phyloP scores from a whole-genome alignment of 179 eudicot species.

The Nepenthes alata region DNA sequence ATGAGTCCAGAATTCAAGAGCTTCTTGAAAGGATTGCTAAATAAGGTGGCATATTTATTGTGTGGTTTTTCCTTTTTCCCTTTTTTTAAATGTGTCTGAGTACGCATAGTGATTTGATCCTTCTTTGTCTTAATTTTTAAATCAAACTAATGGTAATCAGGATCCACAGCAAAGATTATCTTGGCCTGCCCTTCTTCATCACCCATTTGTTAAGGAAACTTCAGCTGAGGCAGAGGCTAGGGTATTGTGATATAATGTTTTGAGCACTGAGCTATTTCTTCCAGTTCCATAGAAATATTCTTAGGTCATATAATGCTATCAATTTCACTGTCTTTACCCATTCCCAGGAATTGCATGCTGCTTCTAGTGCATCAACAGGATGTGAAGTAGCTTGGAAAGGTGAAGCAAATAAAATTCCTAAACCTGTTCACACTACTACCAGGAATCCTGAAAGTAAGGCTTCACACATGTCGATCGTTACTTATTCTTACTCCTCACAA shows the following conservation, averaged over 20 bases:
- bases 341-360: slow-evolving; percentile 47
- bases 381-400: slow-evolving; percentile 42
- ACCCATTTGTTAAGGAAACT: slow-evolving; percentile 75
- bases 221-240: slow-evolving; percentile 36
- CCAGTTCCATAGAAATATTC: not conserved
- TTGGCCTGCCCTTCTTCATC: slow-evolving; percentile 96
- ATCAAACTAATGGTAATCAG: slow-evolving; percentile 26
- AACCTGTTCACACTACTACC: slow-evolving; percentile 25
- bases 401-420: slow-evolving; percentile 32
- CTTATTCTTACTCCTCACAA: not conserved
- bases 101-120: not conserved
- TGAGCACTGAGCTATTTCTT: not conserved
- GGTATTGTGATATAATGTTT: slow-evolving; percentile 19
- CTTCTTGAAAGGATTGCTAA: slow-evolving; percentile 87
- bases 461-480: not conserved
- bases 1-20: slow-evolving; percentile 79
- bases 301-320: not conserved
- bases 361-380: slow-evolving; percentile 31
- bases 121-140: slow-evolving; percentile 5
- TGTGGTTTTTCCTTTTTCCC: not conserved
- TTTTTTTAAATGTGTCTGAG: slow-evolving; percentile 2
- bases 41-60: slow-evolving; percentile 54
- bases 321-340: not conserved
- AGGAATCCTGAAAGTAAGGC: slow-evolving; percentile 59
- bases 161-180: slow-evolving; percentile 81